Base-by-base conservation (phyloP, 495 filamentous ascomycete genomes). In the Cryomyces antarcticus region DNA sequence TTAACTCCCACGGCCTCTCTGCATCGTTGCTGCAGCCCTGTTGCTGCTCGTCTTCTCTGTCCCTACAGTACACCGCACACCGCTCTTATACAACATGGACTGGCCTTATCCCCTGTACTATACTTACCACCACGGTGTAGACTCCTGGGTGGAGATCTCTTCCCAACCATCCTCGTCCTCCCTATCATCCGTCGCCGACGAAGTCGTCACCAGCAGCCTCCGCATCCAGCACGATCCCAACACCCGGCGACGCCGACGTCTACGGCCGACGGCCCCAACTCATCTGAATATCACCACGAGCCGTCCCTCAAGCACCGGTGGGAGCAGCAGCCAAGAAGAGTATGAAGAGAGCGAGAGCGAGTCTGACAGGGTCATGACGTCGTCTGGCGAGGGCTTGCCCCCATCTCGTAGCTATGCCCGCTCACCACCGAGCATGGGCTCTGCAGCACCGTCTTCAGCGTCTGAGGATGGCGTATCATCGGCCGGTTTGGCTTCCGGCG, bases 111-210 rank as follows among this genome's bases (percentile, higher is more conserved):
- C 24, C 13, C 28, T 39, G 36, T 36, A 17, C 10, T 38, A 39
- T 45, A 24, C 43, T 45, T 38, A 45, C 28, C 24, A 24, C 7
- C 28, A 31, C 43, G 35, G 7, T 30, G 13, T 72, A 87, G 89
- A 95, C 62, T 95, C 88, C 1, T 97, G 89, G 89, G 76, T 97
- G 55, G 89, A 97, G 58, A 75, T 97, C 44, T 71, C 82, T 38
- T 96, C 89, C 2, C 83, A 92, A 45, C 84, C 88, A 17, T 94
- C 87, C 1, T 88, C 87, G 7, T 93, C 89, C 10, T 80, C 75
- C 30, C 64, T 89, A n/a, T 94, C 87, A 9, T 93, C 84, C 13
- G 64, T 62, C 24, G 79, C 70, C 46, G 86, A 93, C 41, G 86
- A 94, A 44, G 80, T 93, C 50, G 78, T 92, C 41, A 87, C 80